Evolutionary conservation across 768 basidiomycete genomes (phyloP).

Genomic region (Russula emetica): DNA sequence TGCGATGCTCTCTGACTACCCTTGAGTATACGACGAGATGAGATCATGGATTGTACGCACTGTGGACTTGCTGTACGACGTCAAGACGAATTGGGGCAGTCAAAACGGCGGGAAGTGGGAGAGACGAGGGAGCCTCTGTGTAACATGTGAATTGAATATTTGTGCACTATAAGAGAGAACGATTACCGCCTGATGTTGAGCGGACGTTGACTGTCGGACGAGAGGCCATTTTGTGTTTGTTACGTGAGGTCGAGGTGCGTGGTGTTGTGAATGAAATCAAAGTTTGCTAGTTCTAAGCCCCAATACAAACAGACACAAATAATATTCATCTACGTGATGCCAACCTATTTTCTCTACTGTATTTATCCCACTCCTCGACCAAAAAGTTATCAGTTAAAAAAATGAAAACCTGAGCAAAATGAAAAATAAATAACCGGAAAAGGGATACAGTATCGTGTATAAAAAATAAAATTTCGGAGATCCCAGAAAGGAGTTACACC

Average conservation of each 20-base stretch:
- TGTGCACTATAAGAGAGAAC: not conserved
- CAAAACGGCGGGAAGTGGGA: slow-evolving; percentile 92
- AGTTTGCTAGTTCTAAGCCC: slow-evolving; percentile 29
- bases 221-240: slow-evolving; percentile 64
- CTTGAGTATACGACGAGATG: not conserved
- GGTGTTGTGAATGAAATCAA: slow-evolving; percentile 13
- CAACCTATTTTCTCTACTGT: too few relatives aligned
- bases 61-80: slow-evolving; percentile 98
- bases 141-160: slow-evolving; percentile 8
- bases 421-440: too few relatives aligned
- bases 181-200: slow-evolving; percentile 67
- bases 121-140: slow-evolving; percentile 78
- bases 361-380: too few relatives aligned
- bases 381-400: too few relatives aligned
- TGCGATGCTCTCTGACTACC: slow-evolving; percentile 78
- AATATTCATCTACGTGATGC: not conserved
- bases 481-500: too few relatives aligned
- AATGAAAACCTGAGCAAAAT: too few relatives aligned
- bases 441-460: too few relatives aligned
- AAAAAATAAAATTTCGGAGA: too few relatives aligned
- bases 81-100: slow-evolving; percentile 98
- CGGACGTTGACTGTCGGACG: slow-evolving; percentile 88
- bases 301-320: slow-evolving; percentile 17
- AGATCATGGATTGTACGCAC: slow-evolving; percentile 52
- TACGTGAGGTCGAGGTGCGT: not conserved